A percentile compares a stretch with the other conserved stretches of the same genome.
Conservation (phyloP, 306 rosid genomes). For the Albizia julibrissin region DNA sequence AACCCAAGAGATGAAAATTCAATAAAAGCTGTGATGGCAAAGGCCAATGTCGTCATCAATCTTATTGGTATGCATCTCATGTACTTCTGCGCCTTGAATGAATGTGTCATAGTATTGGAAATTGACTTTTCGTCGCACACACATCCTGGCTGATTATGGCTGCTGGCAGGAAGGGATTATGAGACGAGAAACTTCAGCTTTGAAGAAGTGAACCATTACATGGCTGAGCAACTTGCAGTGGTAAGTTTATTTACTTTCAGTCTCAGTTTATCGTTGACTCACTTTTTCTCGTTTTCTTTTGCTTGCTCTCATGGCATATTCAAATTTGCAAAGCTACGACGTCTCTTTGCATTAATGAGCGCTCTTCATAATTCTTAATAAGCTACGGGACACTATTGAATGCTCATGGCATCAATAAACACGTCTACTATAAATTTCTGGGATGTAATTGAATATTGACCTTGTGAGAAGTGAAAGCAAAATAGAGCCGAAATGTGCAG, state of each 20-base stretch:
- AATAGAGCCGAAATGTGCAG: neutral
- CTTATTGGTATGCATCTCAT: conserved; percentile 72
- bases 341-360: conserved; percentile 17
- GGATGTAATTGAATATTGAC: neutral
- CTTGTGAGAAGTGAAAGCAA: conserved; percentile 7
- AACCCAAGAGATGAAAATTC: conserved; percentile 93
- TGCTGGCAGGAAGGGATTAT: conserved; percentile 85
- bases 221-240: conserved; percentile 91
- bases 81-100: conserved; percentile 25
- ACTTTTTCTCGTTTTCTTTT: neutral
- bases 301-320: neutral
- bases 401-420: conserved; percentile 8
- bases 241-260: conserved; percentile 39
- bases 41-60: conserved; percentile 93
- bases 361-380: conserved; percentile 10
- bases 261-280: conserved; percentile 16
- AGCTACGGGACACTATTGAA: conserved; percentile 10
- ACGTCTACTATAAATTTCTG: conserved; percentile 1
- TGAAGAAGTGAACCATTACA: conserved; percentile 86
- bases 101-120: conserved; percentile 20
- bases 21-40: conserved; percentile 96
- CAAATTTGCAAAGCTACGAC: neutral
- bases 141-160: conserved; percentile 32
- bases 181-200: conserved; percentile 96
- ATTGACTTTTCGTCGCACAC: conserved; percentile 20